phyloP scores from a whole-genome alignment of 768 basidiomycete genomes.

The Phylloporus scabripes region DNA sequence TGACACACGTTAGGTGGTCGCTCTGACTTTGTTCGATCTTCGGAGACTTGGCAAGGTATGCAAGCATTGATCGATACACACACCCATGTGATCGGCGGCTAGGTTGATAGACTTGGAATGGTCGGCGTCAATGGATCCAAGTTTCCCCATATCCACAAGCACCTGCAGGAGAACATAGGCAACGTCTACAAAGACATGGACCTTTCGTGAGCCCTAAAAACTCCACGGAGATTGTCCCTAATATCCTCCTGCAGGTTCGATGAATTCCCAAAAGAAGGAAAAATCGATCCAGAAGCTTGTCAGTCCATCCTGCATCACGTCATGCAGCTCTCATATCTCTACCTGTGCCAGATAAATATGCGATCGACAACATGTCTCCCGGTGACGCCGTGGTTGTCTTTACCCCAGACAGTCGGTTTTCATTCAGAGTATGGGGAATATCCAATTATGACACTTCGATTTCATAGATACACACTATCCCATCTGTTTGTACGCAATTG shows the following conservation, averaged over 20 bases:
- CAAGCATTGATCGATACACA: conserved; percentile 15
- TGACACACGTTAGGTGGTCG: conserved; percentile 62
- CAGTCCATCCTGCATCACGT: conserved; percentile 25
- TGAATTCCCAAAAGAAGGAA: conserved; percentile 66
- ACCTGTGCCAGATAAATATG: conserved; percentile 60
- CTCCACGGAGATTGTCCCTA: background rate
- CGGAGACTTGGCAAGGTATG: conserved; percentile 71
- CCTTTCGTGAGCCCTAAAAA: conserved; percentile 48
- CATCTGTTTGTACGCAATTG: conserved; percentile 82
- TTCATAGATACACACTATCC: conserved; percentile 70
- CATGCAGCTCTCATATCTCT: background rate
- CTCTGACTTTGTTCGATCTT: conserved; percentile 84
- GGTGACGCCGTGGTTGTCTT: conserved; percentile 92
- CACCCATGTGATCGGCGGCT: background rate
- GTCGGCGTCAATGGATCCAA: conserved; percentile 86
- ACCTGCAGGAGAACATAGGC: conserved; percentile 78
- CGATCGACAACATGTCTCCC: conserved; percentile 69
- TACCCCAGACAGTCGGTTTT: conserved; percentile 75
- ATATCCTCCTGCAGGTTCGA: conserved; percentile 51
- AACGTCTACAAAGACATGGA: conserved; percentile 86
- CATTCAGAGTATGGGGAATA: background rate
- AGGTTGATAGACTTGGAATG: conserved; percentile 77
- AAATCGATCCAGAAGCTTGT: conserved; percentile 79
- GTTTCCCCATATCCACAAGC: conserved; percentile 79
- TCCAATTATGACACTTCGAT: background rate